Evolutionary conservation across 192 early-diverging fungal genomes (phyloP), one percentile per base, ranked within the genome.

Genomic region (Coemansia sp.): DNA sequence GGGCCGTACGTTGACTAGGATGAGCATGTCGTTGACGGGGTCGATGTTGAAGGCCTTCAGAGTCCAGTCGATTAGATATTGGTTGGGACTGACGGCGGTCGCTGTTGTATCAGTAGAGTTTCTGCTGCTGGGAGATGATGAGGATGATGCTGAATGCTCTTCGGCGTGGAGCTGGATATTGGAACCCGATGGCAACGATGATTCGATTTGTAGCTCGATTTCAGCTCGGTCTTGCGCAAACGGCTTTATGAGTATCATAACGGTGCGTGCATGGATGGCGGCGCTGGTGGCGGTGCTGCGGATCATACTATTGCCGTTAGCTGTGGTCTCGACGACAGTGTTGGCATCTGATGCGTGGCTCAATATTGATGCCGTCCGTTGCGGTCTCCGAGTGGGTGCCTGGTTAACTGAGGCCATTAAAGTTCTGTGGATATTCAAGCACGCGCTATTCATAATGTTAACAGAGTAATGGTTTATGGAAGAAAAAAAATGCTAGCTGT

Each of bases 1-100:
- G 31, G 47, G 43, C 36, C 71, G 63, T 40, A 72, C 71, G 34
- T 72, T 65, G 38, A 29, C 71, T 8, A 72, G 64, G 15, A 72
- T 33, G 31, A 72, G 20, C 39, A 44, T 72, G 65, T 72, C 71
- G 27, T 60, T 29, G 33, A 24, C 18, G 2, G 71, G 67, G 43
- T 69, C 27, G 18, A 72, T 12, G n/a, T 66, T 64, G 38, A 44
- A 66, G 6, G 64, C 31, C 13, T 20, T 40, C 34, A 72, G 31
- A 29, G 71, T 47, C 62, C 71, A 64, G 71, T 49, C 50, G 38
- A 72, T 65, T 18, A 72, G 52, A 18, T 44, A 27, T 46, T 72
- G 38, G 40, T 72, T 72, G 20, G 62, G 71, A 20, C 33, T 44
- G 5, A 31, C 34, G 40, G 16, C 20, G 6, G 38, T 34, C 41